Base-by-base conservation (phyloP, 768 basidiomycete species). In the Boletales sp. region DNA sequence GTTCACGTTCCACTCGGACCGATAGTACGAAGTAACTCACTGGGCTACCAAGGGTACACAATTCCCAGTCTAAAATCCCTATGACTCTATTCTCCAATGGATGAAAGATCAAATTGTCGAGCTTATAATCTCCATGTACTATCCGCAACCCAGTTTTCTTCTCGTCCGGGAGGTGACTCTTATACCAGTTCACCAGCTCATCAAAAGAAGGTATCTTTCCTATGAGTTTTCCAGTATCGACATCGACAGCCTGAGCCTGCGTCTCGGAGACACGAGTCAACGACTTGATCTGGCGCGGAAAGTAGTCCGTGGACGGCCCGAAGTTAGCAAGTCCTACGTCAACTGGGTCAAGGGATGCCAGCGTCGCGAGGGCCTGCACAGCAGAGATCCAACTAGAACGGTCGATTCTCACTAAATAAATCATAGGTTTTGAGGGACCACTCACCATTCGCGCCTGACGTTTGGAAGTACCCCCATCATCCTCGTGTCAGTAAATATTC, bases 91-190 rank as follows among this genome's bases (percentile, higher is more conserved):
- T 91, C 68, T 97, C 86, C 0, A 85, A 90, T 0, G 88, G 86
- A 59, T 98, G 94, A 70, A 96, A 98, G 55, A 97, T 79, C 56
- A 99, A 67, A 67, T 99, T 99, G 69, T 99, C 95, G n/a, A 95
- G 74, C 67, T 99, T 99, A 66, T 90, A 98, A 68, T 99, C 95
- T 25, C 95, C 95, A 64, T 98, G 95, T 6, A 98, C 93, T 55
- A 99, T 84, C n/a, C 90, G 83, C 47, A 80, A 72, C 1, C 89
- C 90, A 1, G 78, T 79, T 64, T 82, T 82, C 54, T 64, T 72
- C 69, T 94, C 92, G 59, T 90, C 81, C 2, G 91, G 94, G 25
- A 90, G 70, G 61, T 90, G 79, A 28, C 69, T 66, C 52, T 73
- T 70, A 68, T 93, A 96, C 90, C 90, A 96, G 13, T 68, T 66